Conservation (phyloP, 805 yeast genomes). For the Zygoascus bituminiphila region DNA sequence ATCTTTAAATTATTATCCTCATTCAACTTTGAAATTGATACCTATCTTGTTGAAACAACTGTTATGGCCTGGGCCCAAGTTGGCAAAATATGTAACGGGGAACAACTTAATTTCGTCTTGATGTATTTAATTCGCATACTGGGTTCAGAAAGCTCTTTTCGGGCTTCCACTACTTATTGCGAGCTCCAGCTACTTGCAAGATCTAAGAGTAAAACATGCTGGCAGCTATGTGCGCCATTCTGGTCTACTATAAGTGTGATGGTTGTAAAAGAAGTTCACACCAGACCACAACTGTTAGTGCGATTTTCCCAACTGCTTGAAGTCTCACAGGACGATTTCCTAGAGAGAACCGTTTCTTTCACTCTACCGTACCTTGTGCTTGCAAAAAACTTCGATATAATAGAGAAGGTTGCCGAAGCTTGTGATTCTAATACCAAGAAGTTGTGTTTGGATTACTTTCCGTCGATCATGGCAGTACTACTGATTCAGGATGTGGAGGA, state of each 20-base stretch:
- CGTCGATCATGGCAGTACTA: conserved; percentile 50
- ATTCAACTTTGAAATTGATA: conserved; percentile 8
- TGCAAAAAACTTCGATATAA: conserved; percentile 52
- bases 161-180: conserved; percentile 60
- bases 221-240: conserved; percentile 72
- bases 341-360: conserved; percentile 59
- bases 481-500: conserved; percentile 43
- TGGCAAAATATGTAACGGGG: conserved; percentile 55
- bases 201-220: conserved; percentile 54
- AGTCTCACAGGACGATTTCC: conserved; percentile 51
- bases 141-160: conserved; percentile 56
- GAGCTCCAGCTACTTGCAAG: conserved; percentile 52
- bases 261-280: conserved; percentile 45
- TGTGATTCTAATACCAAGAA: conserved; percentile 37
- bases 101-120: conserved; percentile 56
- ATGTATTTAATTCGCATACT: conserved; percentile 58
- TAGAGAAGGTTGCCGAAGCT: conserved; percentile 52
- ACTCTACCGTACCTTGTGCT: conserved; percentile 72
- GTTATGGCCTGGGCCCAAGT: conserved; percentile 52
- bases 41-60: conserved; percentile 22
- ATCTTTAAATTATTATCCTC: conserved; percentile 10
- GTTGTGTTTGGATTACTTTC: conserved; percentile 41
- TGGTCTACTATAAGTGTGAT: conserved; percentile 63
- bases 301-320: conserved; percentile 59
- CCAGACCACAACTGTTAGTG: conserved; percentile 45